Conservation (phyloP, 306 rosid species). For the Citrullus amarus region DNA sequence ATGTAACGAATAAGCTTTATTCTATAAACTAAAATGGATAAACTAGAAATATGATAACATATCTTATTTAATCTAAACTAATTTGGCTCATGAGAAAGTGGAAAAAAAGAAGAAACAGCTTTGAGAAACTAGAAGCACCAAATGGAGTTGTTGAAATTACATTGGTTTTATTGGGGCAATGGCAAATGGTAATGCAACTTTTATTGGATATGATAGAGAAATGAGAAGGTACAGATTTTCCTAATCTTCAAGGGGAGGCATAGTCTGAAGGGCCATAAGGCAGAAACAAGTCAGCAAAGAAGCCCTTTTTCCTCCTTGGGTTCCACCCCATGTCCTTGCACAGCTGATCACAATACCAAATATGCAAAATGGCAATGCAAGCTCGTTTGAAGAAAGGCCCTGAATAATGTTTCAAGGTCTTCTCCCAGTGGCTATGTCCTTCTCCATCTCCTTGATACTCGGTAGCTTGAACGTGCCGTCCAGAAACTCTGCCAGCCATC, state of each 20-base stretch:
- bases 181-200: too few relatives aligned
- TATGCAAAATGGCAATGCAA: constrained; percentile 33
- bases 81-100: too few relatives aligned
- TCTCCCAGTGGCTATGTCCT: constrained; percentile 35
- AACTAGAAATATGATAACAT: too few relatives aligned
- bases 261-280: constrained; percentile 62
- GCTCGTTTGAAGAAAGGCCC: constrained; percentile 33
- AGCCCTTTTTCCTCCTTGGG: constrained; percentile 43
- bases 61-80: too few relatives aligned
- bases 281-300: constrained; percentile 40
- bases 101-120: too few relatives aligned
- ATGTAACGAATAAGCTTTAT: too few relatives aligned
- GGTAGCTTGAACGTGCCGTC: constrained; percentile 44
- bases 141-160: too few relatives aligned
- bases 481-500: constrained; percentile 56
- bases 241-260: constrained; percentile 10
- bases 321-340: constrained; percentile 75
- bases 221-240: too few relatives aligned
- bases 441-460: constrained; percentile 46
- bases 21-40: too few relatives aligned
- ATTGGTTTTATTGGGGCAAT: too few relatives aligned
- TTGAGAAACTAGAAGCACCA: too few relatives aligned
- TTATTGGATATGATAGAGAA: too few relatives aligned
- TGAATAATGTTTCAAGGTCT: constrained; percentile 21
- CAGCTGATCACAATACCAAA: constrained; percentile 42